These are phyloP conservation scores for Colletotrichum agaves DNA, from an alignment of 2,329 filamentous ascomycete genomes.

Conservation along the genomic window DNA sequence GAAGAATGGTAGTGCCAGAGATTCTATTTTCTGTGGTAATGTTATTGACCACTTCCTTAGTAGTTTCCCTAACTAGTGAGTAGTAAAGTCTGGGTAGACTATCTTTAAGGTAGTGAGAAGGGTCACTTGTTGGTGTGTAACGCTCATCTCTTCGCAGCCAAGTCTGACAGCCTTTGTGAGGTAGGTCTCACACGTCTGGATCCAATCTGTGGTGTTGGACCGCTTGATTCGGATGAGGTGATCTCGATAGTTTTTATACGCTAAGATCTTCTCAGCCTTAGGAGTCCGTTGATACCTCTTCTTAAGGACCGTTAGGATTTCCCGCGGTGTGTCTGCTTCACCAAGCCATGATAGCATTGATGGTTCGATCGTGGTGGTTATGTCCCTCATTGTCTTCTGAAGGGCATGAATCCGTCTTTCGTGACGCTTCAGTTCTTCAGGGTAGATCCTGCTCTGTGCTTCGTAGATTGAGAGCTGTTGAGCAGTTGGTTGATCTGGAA, in stretches of 20 bases:
- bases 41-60: constrained; percentile 1
- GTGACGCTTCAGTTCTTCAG: background rate
- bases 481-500: background rate
- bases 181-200: background rate
- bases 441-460: background rate
- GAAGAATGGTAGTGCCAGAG: background rate
- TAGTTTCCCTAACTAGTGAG: constrained; percentile 5
- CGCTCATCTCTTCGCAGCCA: constrained; percentile 6
- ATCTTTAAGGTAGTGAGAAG: constrained; percentile 4
- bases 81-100: constrained; percentile 3
- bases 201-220: background rate
- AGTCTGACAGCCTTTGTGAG: background rate
- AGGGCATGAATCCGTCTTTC: background rate
- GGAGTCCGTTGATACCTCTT: background rate
- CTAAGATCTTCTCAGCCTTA: background rate
- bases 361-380: background rate
- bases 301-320: background rate
- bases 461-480: background rate
- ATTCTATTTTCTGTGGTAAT: background rate
- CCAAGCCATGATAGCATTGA: background rate
- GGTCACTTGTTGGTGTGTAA: constrained; percentile 3
- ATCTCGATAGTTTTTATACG: background rate
- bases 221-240: background rate
- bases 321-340: background rate
- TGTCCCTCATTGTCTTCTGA: background rate